These are phyloP conservation scores for Aquanectria penicillioides DNA, from an alignment of 2,329 filamentous ascomycete genomes.

Conservation along the genomic window DNA sequence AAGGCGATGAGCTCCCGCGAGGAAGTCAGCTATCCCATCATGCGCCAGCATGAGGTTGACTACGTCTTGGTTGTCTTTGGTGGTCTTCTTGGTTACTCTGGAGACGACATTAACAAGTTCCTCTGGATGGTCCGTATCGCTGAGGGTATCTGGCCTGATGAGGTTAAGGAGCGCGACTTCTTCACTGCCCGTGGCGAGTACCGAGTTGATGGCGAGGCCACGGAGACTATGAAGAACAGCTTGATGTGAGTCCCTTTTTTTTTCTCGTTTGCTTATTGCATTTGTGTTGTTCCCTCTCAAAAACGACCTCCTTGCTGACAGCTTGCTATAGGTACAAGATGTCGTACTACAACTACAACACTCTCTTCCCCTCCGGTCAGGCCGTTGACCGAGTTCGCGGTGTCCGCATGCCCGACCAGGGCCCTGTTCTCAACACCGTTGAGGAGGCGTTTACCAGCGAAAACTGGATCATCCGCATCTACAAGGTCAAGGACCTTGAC, in stretches of 20 bases:
- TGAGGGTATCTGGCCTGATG: conserved; percentile 99
- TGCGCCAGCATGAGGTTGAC: conserved; percentile 98
- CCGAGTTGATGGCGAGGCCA: conserved; percentile 90
- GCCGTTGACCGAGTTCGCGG: conserved; percentile 90
- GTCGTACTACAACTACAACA: conserved; percentile 98
- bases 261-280: neutral
- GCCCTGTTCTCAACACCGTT: conserved; percentile 85
- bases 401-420: conserved; percentile 80
- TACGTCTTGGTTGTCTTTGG: conserved; percentile 99
- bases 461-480: conserved; percentile 99
- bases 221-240: conserved; percentile 98
- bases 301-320: conserved; percentile 30
- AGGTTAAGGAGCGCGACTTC: conserved; percentile 96
- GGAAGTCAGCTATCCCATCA: conserved; percentile 98
- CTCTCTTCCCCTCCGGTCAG: conserved; percentile 91
- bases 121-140: conserved; percentile 99
- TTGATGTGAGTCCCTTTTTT: conserved; percentile 78
- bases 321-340: conserved; percentile 92
- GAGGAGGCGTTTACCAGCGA: conserved; percentile 99
- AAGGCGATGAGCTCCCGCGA: conserved; percentile 98
- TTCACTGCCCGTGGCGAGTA: conserved; percentile 96
- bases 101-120: conserved; percentile 99
- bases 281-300: too few species aligned
- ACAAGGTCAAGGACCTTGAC: conserved; percentile 99
- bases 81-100: conserved; percentile 94